Conservation (phyloP, 2,329 filamentous ascomycete genomes). For the Colletotrichum tropicicola region DNA sequence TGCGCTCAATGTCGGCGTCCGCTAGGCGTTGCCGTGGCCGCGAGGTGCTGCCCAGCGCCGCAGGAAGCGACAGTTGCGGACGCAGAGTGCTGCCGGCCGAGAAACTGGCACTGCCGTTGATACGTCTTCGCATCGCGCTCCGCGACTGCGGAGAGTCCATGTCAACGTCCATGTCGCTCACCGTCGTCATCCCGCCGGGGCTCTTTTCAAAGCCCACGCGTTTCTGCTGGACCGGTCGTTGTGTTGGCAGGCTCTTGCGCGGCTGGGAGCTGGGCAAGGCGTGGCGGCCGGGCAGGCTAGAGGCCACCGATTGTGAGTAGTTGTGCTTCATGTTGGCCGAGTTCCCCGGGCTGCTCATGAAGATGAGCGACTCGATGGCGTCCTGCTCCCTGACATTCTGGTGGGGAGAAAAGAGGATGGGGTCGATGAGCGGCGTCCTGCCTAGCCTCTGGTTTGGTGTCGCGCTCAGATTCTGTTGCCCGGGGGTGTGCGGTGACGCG, state of each 20-base stretch:
- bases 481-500: slow-evolving; percentile 48
- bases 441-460: slow-evolving; percentile 44
- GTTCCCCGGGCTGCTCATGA: slow-evolving; percentile 83
- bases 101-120: slow-evolving; percentile 40
- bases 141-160: slow-evolving; percentile 46
- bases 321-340: slow-evolving; percentile 68
- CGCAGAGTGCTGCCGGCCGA: slow-evolving; percentile 34
- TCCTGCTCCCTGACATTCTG: slow-evolving; percentile 80
- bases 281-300: slow-evolving; percentile 36
- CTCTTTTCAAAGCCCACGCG: slow-evolving; percentile 59
- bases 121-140: slow-evolving; percentile 35
- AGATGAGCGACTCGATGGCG: slow-evolving; percentile 81
- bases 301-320: slow-evolving; percentile 55
- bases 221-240: slow-evolving; percentile 53
- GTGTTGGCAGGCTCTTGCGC: slow-evolving; percentile 61
- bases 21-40: slow-evolving; percentile 53
- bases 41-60: slow-evolving; percentile 51
- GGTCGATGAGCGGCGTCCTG: slow-evolving; percentile 52
- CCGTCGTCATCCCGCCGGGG: slow-evolving; percentile 43
- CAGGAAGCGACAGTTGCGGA: slow-evolving; percentile 57
- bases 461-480: not conserved
- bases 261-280: slow-evolving; percentile 57
- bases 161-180: slow-evolving; percentile 57
- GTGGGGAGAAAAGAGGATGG: slow-evolving; percentile 73
- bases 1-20: slow-evolving; percentile 66